Evolutionary conservation across 1,284 basidiomycete genomes (phyloP).

Genomic region (Pseudozyma sp.): DNA sequence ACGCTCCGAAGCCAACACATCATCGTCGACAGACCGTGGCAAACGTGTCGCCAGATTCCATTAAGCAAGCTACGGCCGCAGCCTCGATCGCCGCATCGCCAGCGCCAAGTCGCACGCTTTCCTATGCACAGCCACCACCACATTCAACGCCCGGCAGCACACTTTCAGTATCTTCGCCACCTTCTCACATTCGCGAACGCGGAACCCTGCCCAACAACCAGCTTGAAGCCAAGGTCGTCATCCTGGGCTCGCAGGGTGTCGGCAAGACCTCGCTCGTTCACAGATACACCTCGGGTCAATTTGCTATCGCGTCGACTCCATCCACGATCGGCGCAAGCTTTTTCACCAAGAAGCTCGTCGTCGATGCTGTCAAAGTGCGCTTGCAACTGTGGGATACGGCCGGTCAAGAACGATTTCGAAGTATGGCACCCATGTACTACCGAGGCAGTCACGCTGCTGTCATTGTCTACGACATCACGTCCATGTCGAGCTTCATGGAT

Average conservation of each 20-base stretch:
- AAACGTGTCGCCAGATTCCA: conserved; percentile 27
- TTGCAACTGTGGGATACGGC: conserved; percentile 90
- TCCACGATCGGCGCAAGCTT: conserved; percentile 96
- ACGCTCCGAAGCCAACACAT: conserved; percentile 22
- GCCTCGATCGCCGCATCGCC: conserved; percentile 14
- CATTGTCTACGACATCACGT: conserved; percentile 97
- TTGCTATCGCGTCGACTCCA: conserved; percentile 48
- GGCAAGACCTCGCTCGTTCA: conserved; percentile 94
- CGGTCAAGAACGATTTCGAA: conserved; percentile 92
- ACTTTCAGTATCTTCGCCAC: conserved; percentile 14
- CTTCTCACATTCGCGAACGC: conserved; percentile 25
- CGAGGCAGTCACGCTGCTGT: conserved; percentile 96
- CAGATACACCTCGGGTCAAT: conserved; percentile 84
- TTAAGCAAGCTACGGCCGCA: conserved; percentile 9
- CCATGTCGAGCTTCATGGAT: conserved; percentile 87
- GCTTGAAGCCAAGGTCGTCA: conserved; percentile 94
- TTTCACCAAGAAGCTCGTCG: conserved; percentile 90
- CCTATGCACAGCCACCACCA: conserved; percentile 19
- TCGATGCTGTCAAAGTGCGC: conserved; percentile 87
- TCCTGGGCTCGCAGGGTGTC: conserved; percentile 95
- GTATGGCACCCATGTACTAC: conserved; percentile 99
- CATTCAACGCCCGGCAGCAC: conserved; percentile 10
- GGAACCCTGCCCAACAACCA: conserved; percentile 44
- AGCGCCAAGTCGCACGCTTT: conserved; percentile 19
- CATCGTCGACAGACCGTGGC: conserved; percentile 44